A percentile compares a stretch with the other conserved stretches of the same genome.
phyloP scores from a whole-genome alignment of 2,329 filamentous ascomycete species.

The Claviceps sorghi region DNA sequence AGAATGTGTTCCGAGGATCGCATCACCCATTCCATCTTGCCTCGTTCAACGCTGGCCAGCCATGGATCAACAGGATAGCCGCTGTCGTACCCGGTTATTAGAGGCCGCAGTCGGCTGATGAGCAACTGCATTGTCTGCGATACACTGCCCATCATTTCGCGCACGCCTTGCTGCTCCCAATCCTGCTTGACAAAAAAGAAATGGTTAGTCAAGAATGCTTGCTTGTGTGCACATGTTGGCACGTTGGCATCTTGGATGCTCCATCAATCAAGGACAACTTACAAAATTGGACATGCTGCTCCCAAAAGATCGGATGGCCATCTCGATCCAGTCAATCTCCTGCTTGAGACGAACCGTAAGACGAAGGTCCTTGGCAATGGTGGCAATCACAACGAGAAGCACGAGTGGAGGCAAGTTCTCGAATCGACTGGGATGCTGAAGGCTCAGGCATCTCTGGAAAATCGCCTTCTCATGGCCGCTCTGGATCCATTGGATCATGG shows the following conservation, averaged over 20 bases:
- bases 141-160: constrained; percentile 24
- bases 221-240: background rate
- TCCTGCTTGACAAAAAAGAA: constrained; percentile 15
- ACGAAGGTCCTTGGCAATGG: constrained; percentile 44
- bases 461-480: constrained; percentile 47
- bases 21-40: constrained; percentile 26
- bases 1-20: constrained; percentile 22
- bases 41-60: constrained; percentile 22
- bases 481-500: constrained; percentile 53
- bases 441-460: constrained; percentile 33
- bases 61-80: constrained; percentile 26
- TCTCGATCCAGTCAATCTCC: constrained; percentile 46
- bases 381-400: constrained; percentile 49
- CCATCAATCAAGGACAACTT: constrained; percentile 23
- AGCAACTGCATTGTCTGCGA: constrained; percentile 25
- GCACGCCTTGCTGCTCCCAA: constrained; percentile 22
- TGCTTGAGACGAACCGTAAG: constrained; percentile 36
- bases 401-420: constrained; percentile 45
- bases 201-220: constrained; percentile 7
- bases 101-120: constrained; percentile 20
- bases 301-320: constrained; percentile 40
- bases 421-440: constrained; percentile 27
- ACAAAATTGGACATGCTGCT: constrained; percentile 34
- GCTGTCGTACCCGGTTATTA: constrained; percentile 20
- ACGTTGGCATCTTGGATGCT: too few relatives aligned